Base-by-base conservation (phyloP, 2,329 filamentous ascomycete genomes). In the Biscogniauxia mediterranea region DNA sequence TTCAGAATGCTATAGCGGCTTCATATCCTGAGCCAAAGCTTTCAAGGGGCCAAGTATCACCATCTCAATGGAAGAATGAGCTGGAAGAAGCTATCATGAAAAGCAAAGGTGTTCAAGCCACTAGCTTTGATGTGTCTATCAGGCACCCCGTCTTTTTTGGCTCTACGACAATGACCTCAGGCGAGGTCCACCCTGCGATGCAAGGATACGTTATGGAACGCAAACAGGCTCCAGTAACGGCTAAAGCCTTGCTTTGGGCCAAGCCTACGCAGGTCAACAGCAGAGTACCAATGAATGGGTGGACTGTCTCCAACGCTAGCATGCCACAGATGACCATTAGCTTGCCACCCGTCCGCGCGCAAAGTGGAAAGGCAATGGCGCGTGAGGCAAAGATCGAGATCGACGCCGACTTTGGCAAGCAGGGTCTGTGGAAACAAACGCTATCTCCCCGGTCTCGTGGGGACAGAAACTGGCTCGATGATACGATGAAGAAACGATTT, bases 91-190 rank as follows among this genome's bases (percentile, higher is more conserved):
- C 70, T n/a, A 67, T 70, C 51, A 32, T 57, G 1, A 54, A 59
- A 28, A 66, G 65, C 42, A 55, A 66, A 13, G 55, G 32, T 13
- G 26, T 52, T 20, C 55, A 66, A 26, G 13, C 23, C 23, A 50
- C 19, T 11, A 23, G 60, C 5, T 73, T 74, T 38, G 70, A 76
- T 57, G 61, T 71, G 8, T 62, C 75, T 15, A 62, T 63, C 51
- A 61, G 68, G 51, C 75, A 77, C 61, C 75, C 76, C 1, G 75
- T 74, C 23, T 74, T 76, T 51, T 70, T 70, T 25, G 56, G 65
- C 17, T 65, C 70, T 1, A 59, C 70, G 58, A 52, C 66, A 52
- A 69, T 67, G 20, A 61, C 55, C 19, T 64, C 68, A 1, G 66
- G 66, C 58, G 66, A 57, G n/a, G 64, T 69, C 57, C 73, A 75